Conservation (phyloP, 306 rosid genomes). For the Ammopiptanthus mongolicus region DNA sequence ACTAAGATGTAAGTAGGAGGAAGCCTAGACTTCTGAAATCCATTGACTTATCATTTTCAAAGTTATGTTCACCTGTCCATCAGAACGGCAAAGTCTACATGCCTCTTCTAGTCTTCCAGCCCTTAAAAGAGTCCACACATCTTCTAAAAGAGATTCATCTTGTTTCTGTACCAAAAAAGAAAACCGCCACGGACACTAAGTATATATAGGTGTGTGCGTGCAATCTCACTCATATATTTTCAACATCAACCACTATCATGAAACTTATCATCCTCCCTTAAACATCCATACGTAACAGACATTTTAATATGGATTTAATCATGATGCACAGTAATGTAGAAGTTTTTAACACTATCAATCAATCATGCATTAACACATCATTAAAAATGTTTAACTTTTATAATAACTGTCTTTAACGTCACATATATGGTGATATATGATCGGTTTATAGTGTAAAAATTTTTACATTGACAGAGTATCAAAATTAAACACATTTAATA, state of each 20-base stretch:
- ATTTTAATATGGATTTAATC: not conserved
- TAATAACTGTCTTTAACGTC: too few relatives aligned
- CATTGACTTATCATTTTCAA: slow-evolving; percentile 6
- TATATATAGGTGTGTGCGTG: not conserved
- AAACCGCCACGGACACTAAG: slow-evolving; percentile 3
- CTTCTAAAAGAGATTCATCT: slow-evolving; percentile 95
- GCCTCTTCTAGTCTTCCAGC: slow-evolving; percentile 98
- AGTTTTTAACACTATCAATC: too few relatives aligned
- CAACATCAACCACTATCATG: not conserved
- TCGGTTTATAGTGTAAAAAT: too few relatives aligned
- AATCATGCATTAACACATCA: too few relatives aligned
- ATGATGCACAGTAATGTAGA: too few relatives aligned
- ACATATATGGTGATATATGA: too few relatives aligned
- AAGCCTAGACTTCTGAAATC: slow-evolving; percentile 17
- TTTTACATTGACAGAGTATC: too few relatives aligned
- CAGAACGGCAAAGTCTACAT: slow-evolving; percentile 83
- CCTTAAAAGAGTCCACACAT: slow-evolving; percentile 89
- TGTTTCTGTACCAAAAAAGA: slow-evolving; percentile 61
- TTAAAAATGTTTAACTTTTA: too few relatives aligned
- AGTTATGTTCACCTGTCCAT: slow-evolving; percentile 74
- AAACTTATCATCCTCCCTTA: slow-evolving; percentile 12
- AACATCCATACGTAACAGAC: not conserved
- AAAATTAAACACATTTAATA: not conserved
- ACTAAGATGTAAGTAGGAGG: slow-evolving; percentile 23
- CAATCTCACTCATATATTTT: slow-evolving; percentile 8